Evolutionary conservation across 441 rosid species (phyloP), one percentile per base, ranked within the genome.

Genomic region (Populus hybrid): DNA sequence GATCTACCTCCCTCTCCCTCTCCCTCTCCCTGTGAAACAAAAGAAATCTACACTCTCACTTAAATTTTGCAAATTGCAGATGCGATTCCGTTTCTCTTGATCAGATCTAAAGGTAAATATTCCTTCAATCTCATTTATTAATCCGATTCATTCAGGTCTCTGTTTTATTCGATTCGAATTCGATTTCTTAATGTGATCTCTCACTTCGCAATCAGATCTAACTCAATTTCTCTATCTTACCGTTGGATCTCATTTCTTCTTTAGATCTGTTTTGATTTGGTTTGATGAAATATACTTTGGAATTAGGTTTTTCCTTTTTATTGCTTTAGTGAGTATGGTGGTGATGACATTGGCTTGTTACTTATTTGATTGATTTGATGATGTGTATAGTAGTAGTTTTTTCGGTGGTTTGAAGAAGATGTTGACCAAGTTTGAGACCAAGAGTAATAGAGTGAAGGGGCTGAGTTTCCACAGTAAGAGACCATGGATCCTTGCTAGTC

Each of bases 401-500:
- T 32, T 35, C 76, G 18, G 23, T 23, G 65, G 70, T 28, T 63
- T 66, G 77, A 82, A 28, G 67, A 89, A 75, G 77, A 93, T 93
- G 97, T 75, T 93, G 87, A 93, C 97, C 24, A 92, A 90, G 82
- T 90, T 93, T 64, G 98, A 93, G 84, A 90, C 97, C 9, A 93
- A 93, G 90, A 92, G 95, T 82, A 92, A 90, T 79, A 87, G 97
- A 86, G 98, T 93, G 78, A 92, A 92, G 81, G 97, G 98, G 20
- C 87, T 93, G 61, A 93, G 95, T 81, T 93, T 93, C 77, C 97
- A 93, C 81, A 77, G 88, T 50, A 90, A 92, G 82, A 83, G 94
- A 77, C 98, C 98, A 72, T 93, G 98, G 98, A 93, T 93, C 84
- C 88, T 92, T 42, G 95, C 98, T 18, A 92, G 97, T 87, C 92